These are phyloP conservation scores for Colletotrichum liriopes DNA, from an alignment of 2,329 filamentous ascomycete genomes.

Conservation along the genomic window DNA sequence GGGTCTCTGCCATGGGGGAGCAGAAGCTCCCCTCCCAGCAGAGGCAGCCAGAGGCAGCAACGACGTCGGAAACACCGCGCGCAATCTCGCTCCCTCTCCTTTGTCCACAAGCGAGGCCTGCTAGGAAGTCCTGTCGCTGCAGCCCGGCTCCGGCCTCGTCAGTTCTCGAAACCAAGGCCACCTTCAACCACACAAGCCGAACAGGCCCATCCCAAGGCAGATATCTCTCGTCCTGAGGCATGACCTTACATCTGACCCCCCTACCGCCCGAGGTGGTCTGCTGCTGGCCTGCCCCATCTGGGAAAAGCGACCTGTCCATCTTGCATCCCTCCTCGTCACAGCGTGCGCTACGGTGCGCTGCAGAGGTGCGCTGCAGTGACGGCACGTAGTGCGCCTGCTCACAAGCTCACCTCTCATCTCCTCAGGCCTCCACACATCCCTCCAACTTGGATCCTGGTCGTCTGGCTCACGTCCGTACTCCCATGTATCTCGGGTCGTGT, in stretches of 20 bases:
- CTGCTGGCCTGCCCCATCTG: conserved; percentile 18
- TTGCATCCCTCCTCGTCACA: conserved; percentile 29
- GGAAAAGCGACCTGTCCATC: conserved; percentile 35
- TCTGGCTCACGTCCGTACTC: not conserved
- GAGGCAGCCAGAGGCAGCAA: not conserved
- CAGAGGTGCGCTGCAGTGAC: conserved; percentile 25
- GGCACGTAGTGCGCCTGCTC: conserved; percentile 21
- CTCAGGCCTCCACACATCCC: conserved; percentile 32
- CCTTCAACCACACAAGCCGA: not conserved
- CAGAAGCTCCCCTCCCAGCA: no score
- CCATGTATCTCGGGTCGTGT: conserved; percentile 23
- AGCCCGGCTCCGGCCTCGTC: not conserved
- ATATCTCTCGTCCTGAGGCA: conserved; percentile 21
- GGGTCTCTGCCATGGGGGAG: not conserved
- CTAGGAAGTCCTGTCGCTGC: not conserved
- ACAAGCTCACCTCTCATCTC: conserved; percentile 33
- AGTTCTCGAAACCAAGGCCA: not conserved
- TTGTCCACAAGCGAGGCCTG: not conserved
- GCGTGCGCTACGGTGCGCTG: conserved; percentile 8
- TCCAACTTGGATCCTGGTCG: conserved; percentile 13
- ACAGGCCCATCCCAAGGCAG: conserved; percentile 1
- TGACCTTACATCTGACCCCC: conserved; percentile 6
- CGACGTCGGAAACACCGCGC: not conserved
- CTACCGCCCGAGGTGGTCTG: conserved; percentile 4
- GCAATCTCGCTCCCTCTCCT: not conserved